Evolutionary conservation across 2,329 filamentous ascomycete genomes (phyloP).

Genomic region (Colletotrichum aenigma): DNA sequence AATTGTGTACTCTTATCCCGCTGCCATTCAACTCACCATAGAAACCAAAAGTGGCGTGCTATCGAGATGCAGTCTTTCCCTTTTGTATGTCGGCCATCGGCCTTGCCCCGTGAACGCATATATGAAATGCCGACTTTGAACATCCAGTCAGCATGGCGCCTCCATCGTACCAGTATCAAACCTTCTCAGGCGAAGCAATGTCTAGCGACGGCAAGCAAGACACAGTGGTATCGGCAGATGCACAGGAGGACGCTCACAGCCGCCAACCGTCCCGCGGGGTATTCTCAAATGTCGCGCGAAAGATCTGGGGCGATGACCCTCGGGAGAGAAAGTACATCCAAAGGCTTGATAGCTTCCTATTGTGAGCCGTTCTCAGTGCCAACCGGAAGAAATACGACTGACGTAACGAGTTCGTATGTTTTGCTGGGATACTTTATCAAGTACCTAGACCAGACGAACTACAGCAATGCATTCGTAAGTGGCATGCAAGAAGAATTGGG

Average conservation of each 20-base stretch:
- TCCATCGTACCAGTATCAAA: not conserved
- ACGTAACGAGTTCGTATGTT: not conserved
- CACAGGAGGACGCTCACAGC: not conserved
- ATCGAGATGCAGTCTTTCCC: not conserved
- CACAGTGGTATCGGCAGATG: not conserved
- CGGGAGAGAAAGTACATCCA: not conserved
- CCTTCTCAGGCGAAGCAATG: not conserved
- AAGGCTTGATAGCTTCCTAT: not conserved
- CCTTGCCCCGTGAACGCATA: not conserved
- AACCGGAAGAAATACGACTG: not conserved
- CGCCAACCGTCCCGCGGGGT: not conserved
- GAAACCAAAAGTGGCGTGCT: not conserved
- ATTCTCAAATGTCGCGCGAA: not conserved
- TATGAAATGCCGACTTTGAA: not conserved
- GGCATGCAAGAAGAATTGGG: slow-evolving; percentile 29
- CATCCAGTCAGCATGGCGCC: not conserved
- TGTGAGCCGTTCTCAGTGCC: not conserved
- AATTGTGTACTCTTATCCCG: not conserved
- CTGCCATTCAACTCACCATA: not conserved
- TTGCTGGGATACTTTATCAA: slow-evolving; percentile 17
- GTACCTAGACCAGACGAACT: slow-evolving; percentile 33
- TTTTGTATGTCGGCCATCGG: not conserved
- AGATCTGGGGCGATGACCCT: not conserved
- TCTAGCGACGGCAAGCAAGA: not conserved
- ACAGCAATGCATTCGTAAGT: slow-evolving; percentile 30